A percentile compares a stretch with the other conserved stretches of the same genome.
These are phyloP conservation scores for Porcisia hertigi DNA, from an alignment of 208 protist genomes.

Conservation along the genomic window DNA sequence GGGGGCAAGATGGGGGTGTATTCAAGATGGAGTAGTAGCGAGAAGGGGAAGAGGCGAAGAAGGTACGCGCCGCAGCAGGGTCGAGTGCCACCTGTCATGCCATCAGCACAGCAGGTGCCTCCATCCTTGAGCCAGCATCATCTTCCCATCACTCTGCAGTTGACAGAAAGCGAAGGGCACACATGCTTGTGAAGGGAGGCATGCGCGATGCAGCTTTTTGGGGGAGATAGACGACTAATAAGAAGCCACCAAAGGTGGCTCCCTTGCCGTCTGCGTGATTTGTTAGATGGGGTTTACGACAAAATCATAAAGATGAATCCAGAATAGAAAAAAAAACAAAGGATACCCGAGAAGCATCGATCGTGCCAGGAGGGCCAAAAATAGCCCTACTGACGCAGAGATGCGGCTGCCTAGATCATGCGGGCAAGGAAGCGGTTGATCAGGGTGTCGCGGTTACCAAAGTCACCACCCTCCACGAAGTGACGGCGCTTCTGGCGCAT, in stretches of 20 bases:
- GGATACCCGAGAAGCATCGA: no score
- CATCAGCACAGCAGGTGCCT: not conserved
- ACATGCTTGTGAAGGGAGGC: no score
- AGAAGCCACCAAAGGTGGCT: no score
- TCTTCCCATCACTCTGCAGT: not conserved
- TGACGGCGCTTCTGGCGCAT: slow-evolving; percentile 96
- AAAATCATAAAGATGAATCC: not conserved
- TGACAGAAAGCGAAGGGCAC: not conserved
- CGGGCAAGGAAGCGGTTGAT: slow-evolving; percentile 98
- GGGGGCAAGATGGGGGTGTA: not conserved
- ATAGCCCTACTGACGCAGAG: no score
- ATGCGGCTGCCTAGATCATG: slow-evolving; percentile 94
- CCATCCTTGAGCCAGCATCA: not conserved
- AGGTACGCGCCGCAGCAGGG: not conserved
- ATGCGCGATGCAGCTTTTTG: no score
- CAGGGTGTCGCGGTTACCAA: slow-evolving; percentile 98
- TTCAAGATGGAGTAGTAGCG: not conserved
- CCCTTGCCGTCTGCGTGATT: no score
- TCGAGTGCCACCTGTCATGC: not conserved
- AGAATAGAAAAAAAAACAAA: not conserved
- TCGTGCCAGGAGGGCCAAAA: no score
- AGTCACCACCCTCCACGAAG: slow-evolving; percentile 99
- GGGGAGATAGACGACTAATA: no score
- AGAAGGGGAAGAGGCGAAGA: not conserved
- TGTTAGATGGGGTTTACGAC: not conserved